Evolutionary conservation across 768 basidiomycete species (phyloP).

Genomic region (Mycena polygramma): DNA sequence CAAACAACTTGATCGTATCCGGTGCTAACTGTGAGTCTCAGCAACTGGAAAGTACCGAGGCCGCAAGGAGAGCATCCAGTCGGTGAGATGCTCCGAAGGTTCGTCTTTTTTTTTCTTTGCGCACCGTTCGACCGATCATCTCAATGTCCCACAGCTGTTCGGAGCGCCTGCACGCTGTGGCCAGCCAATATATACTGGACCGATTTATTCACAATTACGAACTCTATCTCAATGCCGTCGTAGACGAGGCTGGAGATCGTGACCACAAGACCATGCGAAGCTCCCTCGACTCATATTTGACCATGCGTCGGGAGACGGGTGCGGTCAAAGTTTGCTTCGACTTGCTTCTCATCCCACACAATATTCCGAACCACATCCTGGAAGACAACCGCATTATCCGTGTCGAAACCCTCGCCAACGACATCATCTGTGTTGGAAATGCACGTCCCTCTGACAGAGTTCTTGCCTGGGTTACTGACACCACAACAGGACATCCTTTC

Average conservation of each 20-base stretch:
- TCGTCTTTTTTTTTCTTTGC: too few species aligned
- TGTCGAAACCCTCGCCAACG: neutral
- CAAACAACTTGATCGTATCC: neutral
- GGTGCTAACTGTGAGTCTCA: neutral
- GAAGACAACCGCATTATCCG: neutral
- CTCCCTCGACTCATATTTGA: constrained; percentile 1
- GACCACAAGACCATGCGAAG: neutral
- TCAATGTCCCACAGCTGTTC: neutral
- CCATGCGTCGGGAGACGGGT: constrained; percentile 1
- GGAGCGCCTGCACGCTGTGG: neutral
- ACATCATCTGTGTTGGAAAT: constrained; percentile 8
- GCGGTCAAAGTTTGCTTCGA: constrained; percentile 6
- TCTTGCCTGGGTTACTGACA: neutral
- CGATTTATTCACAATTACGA: neutral
- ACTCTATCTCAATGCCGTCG: neutral
- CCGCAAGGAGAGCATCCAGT: neutral
- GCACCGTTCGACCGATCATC: too few species aligned
- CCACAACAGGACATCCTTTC: constrained; percentile 5
- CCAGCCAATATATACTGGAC: neutral
- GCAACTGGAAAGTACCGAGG: neutral
- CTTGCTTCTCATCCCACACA: neutral
- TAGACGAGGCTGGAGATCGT: neutral
- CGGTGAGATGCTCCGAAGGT: neutral
- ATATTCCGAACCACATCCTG: neutral
- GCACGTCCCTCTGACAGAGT: neutral